Base-by-base conservation (phyloP, 2,329 filamentous ascomycete species). In the Paraphaeosphaeria minitans region DNA sequence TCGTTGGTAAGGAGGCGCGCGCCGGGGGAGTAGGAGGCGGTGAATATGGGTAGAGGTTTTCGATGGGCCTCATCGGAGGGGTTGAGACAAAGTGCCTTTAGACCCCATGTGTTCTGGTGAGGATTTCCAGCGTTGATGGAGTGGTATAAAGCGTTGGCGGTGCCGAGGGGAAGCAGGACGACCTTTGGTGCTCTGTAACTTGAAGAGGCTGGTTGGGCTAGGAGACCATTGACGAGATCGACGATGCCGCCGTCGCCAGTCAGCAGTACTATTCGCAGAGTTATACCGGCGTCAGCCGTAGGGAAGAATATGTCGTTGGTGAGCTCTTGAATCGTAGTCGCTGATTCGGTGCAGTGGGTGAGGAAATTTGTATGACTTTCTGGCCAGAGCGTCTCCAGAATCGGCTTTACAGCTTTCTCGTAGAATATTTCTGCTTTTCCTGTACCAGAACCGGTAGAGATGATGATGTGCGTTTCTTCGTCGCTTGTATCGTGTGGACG, bases 171-270 rank as follows among this genome's bases (percentile, higher is more conserved):
- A 10, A 87, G 69, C 5, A 88, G 68, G 0, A 78, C 72, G 59
- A 90, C 82, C 1, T 83, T 80, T 0, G 89, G 86, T 56, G 86
- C 85, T 59, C 62, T 58, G 59, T 72, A 74, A 1, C 53, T 12
- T 7, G 55, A 4, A 13, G 68, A 75, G 4, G 61, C 61, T 8
- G 68, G 56, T 57, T 62, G 73, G 48, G 69, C 63, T 4, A 80
- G 69, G 0, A 89, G 81, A 2, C 84, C 85, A 71, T 97, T 96
- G 59, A 97, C 81, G 1, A 95, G 80, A 67, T 98, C 94, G 19
- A 93, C 84, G 2, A 96, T 77, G 6, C 93, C 94, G 14, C 94
- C 94, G 74, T 98, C 94, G 7, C 94, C 94, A 50, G 90, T 94
- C 5, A 97, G 82, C 13, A 98, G 83, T 31, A 97, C 78, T 27